phyloP scores from a whole-genome alignment of 441 rosid genomes.

The Corymbia citriodora region DNA sequence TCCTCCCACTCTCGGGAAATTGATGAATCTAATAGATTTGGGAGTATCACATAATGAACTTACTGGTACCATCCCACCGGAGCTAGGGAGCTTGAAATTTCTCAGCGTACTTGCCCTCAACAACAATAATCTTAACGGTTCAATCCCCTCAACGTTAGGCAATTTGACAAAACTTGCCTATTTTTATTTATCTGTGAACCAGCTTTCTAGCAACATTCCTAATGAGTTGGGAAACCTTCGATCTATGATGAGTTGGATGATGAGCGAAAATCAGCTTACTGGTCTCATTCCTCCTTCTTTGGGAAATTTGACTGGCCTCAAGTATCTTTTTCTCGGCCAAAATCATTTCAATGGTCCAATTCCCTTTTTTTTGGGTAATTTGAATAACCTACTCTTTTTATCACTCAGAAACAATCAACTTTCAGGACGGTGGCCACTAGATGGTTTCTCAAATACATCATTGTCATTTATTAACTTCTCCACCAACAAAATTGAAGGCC shows the following conservation, averaged over 20 bases:
- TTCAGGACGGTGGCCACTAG: neutral
- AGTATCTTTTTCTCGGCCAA: neutral
- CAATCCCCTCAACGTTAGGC: neutral
- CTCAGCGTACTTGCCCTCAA: neutral
- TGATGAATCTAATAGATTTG: slow-evolving; percentile 5
- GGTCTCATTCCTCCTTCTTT: neutral
- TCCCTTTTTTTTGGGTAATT: neutral
- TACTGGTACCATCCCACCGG: slow-evolving; percentile 18
- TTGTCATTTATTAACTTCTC: accelerated
- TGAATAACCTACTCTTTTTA: neutral
- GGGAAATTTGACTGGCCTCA: neutral
- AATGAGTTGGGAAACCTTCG: neutral
- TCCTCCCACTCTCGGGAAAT: slow-evolving; percentile 22
- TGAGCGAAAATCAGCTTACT: neutral
- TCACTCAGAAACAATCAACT: accelerated
- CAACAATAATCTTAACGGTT: neutral
- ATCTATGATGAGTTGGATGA: neutral
- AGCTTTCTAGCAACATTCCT: neutral
- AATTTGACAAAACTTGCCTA: neutral
- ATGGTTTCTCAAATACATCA: neutral
- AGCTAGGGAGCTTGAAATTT: slow-evolving; percentile 20
- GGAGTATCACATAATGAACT: slow-evolving; percentile 7
- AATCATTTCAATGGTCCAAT: neutral
- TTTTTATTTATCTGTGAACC: neutral
- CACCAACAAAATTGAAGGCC: neutral